phyloP scores from a whole-genome alignment of 805 yeast species.

The Yarrowia phangngaensis region DNA sequence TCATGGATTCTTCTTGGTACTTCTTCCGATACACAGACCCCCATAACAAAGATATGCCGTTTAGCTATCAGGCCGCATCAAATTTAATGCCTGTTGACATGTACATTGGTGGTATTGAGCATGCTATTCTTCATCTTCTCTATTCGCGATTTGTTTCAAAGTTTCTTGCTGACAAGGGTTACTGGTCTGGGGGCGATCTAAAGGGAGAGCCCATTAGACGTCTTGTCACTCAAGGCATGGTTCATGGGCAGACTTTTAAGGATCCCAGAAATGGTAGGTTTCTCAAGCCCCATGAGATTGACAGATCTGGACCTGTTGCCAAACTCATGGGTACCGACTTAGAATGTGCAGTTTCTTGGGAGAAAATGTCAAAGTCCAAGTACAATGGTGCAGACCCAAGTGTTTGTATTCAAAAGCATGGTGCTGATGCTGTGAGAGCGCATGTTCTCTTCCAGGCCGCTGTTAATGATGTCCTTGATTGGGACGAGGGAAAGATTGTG shows the following conservation, averaged over 20 bases:
- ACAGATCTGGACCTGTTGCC: conserved; percentile 43
- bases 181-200: conserved; percentile 58
- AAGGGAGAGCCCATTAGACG: conserved; percentile 77
- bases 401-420: conserved; percentile 66
- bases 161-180: conserved; percentile 61
- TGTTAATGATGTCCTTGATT: conserved; percentile 68
- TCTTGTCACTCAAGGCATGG: conserved; percentile 96
- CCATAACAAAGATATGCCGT: conserved; percentile 51
- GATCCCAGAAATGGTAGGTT: conserved; percentile 72
- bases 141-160: conserved; percentile 85
- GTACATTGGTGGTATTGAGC: conserved; percentile 94
- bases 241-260: conserved; percentile 79
- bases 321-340: conserved; percentile 49
- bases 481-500: conserved; percentile 85
- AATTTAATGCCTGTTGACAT: conserved; percentile 75
- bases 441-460: conserved; percentile 93
- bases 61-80: conserved; percentile 49
- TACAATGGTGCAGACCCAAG: conserved; percentile 91
- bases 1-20: conserved; percentile 98
- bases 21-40: conserved; percentile 80
- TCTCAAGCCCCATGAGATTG: conserved; percentile 74
- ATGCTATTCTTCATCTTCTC: conserved; percentile 86
- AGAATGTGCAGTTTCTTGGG: conserved; percentile 57
- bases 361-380: conserved; percentile 96
- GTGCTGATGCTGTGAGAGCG: conserved; percentile 93